These are phyloP conservation scores for Amaranthus hypochondriacus DNA, from an alignment of 148 eudicot species.

Conservation along the genomic window DNA sequence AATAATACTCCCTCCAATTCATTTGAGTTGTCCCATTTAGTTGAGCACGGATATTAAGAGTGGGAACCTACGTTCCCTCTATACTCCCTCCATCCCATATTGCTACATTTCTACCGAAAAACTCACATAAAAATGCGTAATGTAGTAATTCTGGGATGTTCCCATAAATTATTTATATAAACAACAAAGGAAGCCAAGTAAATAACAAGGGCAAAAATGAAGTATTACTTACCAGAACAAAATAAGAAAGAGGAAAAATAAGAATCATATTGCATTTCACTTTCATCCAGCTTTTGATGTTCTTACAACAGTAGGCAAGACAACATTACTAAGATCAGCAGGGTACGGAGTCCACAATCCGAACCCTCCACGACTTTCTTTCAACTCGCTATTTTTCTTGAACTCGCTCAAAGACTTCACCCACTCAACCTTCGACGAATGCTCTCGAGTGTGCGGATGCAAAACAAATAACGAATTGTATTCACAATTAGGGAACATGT, in stretches of 20 bases:
- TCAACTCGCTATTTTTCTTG: slow-evolving; percentile 51
- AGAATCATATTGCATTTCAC: background rate
- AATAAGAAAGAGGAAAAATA: background rate
- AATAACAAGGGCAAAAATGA: background rate
- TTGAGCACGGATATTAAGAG: too few species aligned
- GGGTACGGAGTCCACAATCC: slow-evolving; percentile 98
- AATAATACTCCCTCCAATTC: too few species aligned
- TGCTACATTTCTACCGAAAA: too few species aligned
- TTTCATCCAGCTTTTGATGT: slow-evolving; percentile 81
- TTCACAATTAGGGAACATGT: slow-evolving; percentile 95
- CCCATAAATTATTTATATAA: too few species aligned
- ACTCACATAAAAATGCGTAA: too few species aligned
- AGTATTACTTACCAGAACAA: slow-evolving; percentile 3
- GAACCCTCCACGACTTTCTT: slow-evolving; percentile 85
- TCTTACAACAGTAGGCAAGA: slow-evolving; percentile 70
- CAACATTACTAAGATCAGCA: slow-evolving; percentile 61
- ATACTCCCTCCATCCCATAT: too few species aligned
- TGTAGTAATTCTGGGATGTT: too few species aligned
- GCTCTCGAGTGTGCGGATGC: slow-evolving; percentile 92
- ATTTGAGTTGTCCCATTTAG: too few species aligned
- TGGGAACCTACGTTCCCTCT: too few species aligned
- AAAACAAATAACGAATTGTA: slow-evolving; percentile 71
- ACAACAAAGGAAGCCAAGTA: background rate
- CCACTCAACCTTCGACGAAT: slow-evolving; percentile 93
- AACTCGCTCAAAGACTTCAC: slow-evolving; percentile 74